Base-by-base conservation (phyloP, 768 basidiomycete species). In the Thelephora ganbajun region DNA sequence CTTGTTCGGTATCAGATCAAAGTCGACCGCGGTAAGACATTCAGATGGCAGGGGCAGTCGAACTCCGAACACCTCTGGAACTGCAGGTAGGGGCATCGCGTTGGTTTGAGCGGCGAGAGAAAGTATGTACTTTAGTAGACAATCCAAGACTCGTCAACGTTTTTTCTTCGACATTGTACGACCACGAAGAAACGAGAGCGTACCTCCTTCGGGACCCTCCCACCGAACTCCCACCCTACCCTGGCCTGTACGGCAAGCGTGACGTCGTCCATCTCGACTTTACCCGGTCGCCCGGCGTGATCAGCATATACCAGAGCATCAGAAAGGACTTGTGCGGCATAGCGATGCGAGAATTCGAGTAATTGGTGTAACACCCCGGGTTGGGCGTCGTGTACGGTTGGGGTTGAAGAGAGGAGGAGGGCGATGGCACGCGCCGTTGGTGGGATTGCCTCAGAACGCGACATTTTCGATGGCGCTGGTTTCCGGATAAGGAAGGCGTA, bases 211-310 rank as follows among this genome's bases (percentile, higher is more conserved):
- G 88, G 88, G 23, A 91, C 77, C 35, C 87, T 73, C 5, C 89
- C 88, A 19, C 87, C 88, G 60, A 89, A 84, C 62, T 91, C 89
- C 89, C 89, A 91, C 37, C 88, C 89, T 3, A 91, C 89, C 48
- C 88, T 79, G 5, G 87, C 86, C 61, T 91, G 88, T 4, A 89
- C 80, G 2, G 87, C 85, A 35, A 91, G 69, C 3, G 76, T 73
- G 43, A 86, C 68, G 62, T 91, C 88, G 52, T 91, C 87, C 70
- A 81, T 76, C 53, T 89, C 87, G 47, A 91, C 70, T 66, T 83
- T 88, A 50, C 81, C 83, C 2, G 76, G 61, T 39, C 80, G 72
- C 12, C 84, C 83, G 16, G 83, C 88, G 59, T 91, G 88, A 55
- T 91, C 89, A 13, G 87, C 82, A 59, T 91, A 91, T 16, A 89